phyloP scores from a whole-genome alignment of 208 protist species.

The Crithidia expoeki region DNA sequence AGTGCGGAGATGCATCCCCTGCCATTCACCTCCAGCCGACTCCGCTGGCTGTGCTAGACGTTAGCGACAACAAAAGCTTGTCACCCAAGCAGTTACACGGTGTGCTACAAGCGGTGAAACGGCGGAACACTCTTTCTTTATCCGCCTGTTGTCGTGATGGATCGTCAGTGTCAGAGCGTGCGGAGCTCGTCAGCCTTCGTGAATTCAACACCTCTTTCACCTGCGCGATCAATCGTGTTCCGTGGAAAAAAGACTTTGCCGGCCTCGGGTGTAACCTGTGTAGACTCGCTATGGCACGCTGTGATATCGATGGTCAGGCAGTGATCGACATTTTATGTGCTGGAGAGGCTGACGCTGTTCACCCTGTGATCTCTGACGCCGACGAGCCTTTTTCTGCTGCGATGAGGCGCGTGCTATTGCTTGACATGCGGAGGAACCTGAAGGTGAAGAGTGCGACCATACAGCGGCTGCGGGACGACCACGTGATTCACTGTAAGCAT shows the following conservation, averaged over 20 bases:
- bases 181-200: not conserved
- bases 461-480: constrained; percentile 5
- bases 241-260: constrained; percentile 1
- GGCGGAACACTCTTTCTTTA: not conserved
- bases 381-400: constrained; percentile 4
- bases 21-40: not conserved
- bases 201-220: constrained; percentile 8
- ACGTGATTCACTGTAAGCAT: constrained; percentile 14
- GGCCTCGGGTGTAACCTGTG: not conserved
- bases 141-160: not conserved
- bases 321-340: constrained; percentile 3
- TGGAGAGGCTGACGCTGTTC: not conserved
- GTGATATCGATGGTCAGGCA: not conserved
- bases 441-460: constrained; percentile 3
- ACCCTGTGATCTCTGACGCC: not conserved
- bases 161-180: not conserved
- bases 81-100: not conserved
- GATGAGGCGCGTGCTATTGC: constrained; percentile 4
- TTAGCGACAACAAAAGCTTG: not conserved
- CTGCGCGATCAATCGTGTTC: not conserved
- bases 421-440: constrained; percentile 12
- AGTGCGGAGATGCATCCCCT: not conserved
- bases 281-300: constrained; percentile 6
- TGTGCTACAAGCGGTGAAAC: not conserved
- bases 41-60: not conserved